Conservation (phyloP, 2,329 filamentous ascomycete species). For the Cadophora luteo-olivacea region DNA sequence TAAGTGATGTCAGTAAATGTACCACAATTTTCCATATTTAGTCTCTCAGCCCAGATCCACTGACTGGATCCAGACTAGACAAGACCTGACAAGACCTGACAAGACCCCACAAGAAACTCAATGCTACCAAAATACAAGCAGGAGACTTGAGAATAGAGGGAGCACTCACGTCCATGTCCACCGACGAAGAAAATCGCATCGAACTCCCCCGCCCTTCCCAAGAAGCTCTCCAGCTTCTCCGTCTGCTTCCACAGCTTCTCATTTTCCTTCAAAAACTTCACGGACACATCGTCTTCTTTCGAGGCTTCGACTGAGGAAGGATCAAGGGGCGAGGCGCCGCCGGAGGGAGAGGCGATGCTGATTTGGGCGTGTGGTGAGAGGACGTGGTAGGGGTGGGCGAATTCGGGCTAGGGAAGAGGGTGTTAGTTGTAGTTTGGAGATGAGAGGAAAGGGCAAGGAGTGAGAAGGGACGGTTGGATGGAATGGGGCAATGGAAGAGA, state of each 20-base stretch:
- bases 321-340: constrained; percentile 53
- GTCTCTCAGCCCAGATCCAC: too few relatives aligned
- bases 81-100: too few relatives aligned
- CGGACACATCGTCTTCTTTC: constrained; percentile 48
- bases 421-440: background rate
- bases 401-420: constrained; percentile 51
- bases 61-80: too few relatives aligned
- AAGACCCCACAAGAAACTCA: too few relatives aligned
- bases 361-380: constrained; percentile 50
- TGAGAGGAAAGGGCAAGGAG: background rate
- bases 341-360: constrained; percentile 53
- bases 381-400: constrained; percentile 54
- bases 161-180: constrained; percentile 58
- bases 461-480: background rate
- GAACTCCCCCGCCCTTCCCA: constrained; percentile 56
- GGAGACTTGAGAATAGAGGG: background rate
- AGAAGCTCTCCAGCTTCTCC: constrained; percentile 53
- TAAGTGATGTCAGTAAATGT: background rate
- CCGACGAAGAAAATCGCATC: constrained; percentile 65
- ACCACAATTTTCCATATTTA: too few relatives aligned
- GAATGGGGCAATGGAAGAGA: background rate
- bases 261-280: constrained; percentile 53
- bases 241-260: constrained; percentile 59
- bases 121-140: background rate
- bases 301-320: constrained; percentile 51